phyloP scores from a whole-genome alignment of 2,329 filamentous ascomycete species.

The Emmonsiellopsis sp. region DNA sequence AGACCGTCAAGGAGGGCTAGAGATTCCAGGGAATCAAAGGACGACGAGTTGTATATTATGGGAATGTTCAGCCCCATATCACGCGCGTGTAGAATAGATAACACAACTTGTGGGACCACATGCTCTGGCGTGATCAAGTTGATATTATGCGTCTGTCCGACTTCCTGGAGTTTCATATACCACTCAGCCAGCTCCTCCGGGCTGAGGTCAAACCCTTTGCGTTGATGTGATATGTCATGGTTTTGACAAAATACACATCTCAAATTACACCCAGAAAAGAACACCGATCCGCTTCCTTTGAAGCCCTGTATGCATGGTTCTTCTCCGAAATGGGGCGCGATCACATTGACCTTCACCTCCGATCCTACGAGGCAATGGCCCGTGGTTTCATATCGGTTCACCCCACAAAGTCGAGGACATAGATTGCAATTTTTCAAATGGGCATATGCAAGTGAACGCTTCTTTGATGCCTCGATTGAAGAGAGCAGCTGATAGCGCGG shows the following conservation, averaged over 20 bases:
- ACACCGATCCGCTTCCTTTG: constrained; percentile 70
- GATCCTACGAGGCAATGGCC: constrained; percentile 67
- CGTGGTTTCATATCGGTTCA: constrained; percentile 72
- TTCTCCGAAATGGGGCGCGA: constrained; percentile 79
- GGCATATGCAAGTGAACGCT: constrained; percentile 63
- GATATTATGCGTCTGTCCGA: constrained; percentile 81
- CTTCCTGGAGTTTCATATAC: constrained; percentile 73
- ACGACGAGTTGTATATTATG: constrained; percentile 77
- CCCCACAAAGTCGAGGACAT: constrained; percentile 66
- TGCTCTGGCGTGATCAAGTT: constrained; percentile 83
- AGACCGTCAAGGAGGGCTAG: constrained; percentile 66
- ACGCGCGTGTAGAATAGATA: constrained; percentile 65
- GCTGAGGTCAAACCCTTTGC: constrained; percentile 70
- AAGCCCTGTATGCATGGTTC: constrained; percentile 77
- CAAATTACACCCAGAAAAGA: constrained; percentile 70
- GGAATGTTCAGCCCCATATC: constrained; percentile 62
- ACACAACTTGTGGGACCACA: constrained; percentile 71
- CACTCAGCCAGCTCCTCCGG: constrained; percentile 72
- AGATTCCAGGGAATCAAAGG: constrained; percentile 67
- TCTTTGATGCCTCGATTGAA: constrained; percentile 60
- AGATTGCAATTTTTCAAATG: constrained; percentile 74
- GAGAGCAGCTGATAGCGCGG: constrained; percentile 64
- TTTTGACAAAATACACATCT: constrained; percentile 72
- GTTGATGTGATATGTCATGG: constrained; percentile 71
- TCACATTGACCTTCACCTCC: constrained; percentile 70